These are phyloP conservation scores for Wickerhamiella kurtzmanii DNA, from an alignment of 805 yeast genomes.

Conservation along the genomic window DNA sequence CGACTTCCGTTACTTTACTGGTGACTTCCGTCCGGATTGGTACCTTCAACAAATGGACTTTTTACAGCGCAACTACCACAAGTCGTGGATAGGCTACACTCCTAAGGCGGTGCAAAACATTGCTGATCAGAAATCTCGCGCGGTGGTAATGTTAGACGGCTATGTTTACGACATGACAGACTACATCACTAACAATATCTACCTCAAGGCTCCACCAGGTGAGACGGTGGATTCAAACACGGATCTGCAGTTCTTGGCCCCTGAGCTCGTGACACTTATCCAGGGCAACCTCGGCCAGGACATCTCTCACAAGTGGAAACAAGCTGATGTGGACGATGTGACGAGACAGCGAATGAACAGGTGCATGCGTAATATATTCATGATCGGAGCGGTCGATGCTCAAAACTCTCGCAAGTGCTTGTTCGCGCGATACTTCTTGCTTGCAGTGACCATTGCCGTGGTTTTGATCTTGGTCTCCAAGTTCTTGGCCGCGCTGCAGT, in stretches of 20 bases:
- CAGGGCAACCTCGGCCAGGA: slow-evolving; percentile 28
- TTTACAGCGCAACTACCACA: slow-evolving; percentile 25
- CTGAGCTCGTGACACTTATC: slow-evolving; percentile 22
- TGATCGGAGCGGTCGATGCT: slow-evolving; percentile 30
- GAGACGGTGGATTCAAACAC: slow-evolving; percentile 7
- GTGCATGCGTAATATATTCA: slow-evolving; percentile 29
- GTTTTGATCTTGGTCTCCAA: slow-evolving; percentile 27
- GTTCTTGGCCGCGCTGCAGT: slow-evolving; percentile 31
- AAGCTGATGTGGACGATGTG: slow-evolving; percentile 19
- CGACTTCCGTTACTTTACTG: slow-evolving; percentile 28
- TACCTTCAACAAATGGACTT: slow-evolving; percentile 27
- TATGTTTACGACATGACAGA: slow-evolving; percentile 28
- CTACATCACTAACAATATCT: slow-evolving; percentile 27
- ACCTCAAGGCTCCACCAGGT: slow-evolving; percentile 21
- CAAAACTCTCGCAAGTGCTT: slow-evolving; percentile 27
- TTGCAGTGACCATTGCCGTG: slow-evolving; percentile 29
- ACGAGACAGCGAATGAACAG: slow-evolving; percentile 21
- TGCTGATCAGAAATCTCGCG: slow-evolving; percentile 17
- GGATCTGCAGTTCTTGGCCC: slow-evolving; percentile 24
- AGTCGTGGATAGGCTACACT: slow-evolving; percentile 29
- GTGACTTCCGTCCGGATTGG: slow-evolving; percentile 33
- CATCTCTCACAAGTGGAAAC: slow-evolving; percentile 21
- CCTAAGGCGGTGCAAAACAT: slow-evolving; percentile 20
- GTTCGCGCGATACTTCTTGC: slow-evolving; percentile 31
- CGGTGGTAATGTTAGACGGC: slow-evolving; percentile 26